A percentile compares a stretch with the other conserved stretches of the same genome.
These are phyloP conservation scores for Ceratocystis variospora DNA, from an alignment of 2,329 filamentous ascomycete species.

Conservation along the genomic window DNA sequence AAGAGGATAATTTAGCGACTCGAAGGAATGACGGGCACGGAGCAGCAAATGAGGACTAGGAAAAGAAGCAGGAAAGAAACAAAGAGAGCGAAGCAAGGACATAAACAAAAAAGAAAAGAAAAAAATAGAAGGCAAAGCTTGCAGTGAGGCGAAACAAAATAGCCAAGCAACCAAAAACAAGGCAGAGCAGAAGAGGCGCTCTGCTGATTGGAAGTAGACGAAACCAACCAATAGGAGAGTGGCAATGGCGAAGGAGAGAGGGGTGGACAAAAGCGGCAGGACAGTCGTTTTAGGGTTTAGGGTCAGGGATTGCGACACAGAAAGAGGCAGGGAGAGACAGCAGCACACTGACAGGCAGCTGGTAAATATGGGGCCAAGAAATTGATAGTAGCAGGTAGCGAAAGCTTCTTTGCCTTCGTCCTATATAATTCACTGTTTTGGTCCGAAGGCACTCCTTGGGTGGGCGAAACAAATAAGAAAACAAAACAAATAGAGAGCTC, in stretches of 20 bases:
- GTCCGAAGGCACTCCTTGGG: background rate
- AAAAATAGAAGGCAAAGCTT: background rate
- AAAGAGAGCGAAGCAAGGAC: background rate
- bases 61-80: no score
- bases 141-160: background rate
- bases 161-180: background rate
- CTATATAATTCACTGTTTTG: background rate
- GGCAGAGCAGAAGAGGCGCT: background rate
- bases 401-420: background rate
- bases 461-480: background rate
- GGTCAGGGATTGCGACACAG: background rate
- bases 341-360: no score
- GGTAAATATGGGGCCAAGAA: background rate
- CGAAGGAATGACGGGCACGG: background rate
- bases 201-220: background rate
- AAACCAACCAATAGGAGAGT: background rate
- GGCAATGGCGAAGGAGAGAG: background rate
- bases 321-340: background rate
- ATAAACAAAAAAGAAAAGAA: background rate
- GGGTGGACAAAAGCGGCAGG: background rate
- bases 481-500: constrained; percentile 7
- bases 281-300: background rate
- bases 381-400: background rate
- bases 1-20: background rate
- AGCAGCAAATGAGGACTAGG: background rate